Conservation (phyloP, 371 early-diverging fungal species). For the Hamiltosporidium magnivora region DNA sequence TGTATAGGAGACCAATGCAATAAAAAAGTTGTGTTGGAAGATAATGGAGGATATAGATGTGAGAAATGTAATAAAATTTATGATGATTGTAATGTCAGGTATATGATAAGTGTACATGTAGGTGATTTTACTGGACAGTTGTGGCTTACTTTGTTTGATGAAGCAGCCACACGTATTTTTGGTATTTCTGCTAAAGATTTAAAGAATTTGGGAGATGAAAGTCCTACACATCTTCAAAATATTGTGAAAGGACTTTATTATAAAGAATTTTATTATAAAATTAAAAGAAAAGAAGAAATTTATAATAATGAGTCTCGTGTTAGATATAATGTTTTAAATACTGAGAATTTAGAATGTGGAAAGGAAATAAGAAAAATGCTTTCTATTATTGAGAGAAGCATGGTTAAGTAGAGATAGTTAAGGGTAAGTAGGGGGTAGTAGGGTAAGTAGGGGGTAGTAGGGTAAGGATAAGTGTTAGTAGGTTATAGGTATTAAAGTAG, state of each 20-base stretch:
- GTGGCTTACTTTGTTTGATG: slow-evolving; percentile 49
- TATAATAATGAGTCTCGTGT: slow-evolving; percentile 38
- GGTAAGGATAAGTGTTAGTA: too few relatives aligned
- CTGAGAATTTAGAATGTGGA: slow-evolving; percentile 11
- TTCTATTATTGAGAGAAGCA: slow-evolving; percentile 15
- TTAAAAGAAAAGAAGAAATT: slow-evolving; percentile 31
- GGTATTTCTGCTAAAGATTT: slow-evolving; percentile 27
- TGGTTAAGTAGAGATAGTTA: too few relatives aligned
- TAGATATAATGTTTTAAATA: slow-evolving; percentile 20
- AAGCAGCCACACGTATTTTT: slow-evolving; percentile 37
- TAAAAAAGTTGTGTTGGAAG: slow-evolving; percentile 47
- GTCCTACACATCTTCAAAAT: slow-evolving; percentile 13
- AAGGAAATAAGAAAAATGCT: slow-evolving; percentile 25
- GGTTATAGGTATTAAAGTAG: too few relatives aligned
- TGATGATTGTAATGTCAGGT: slow-evolving; percentile 44
- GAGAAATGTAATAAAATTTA: slow-evolving; percentile 45
- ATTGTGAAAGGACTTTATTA: slow-evolving; percentile 22
- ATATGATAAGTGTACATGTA: slow-evolving; percentile 29
- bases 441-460: too few relatives aligned
- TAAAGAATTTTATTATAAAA: slow-evolving; percentile 24
- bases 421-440: too few relatives aligned
- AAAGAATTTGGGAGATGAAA: slow-evolving; percentile 27
- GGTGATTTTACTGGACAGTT: slow-evolving; percentile 43
- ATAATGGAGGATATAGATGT: slow-evolving; percentile 42
- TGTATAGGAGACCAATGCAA: slow-evolving; percentile 43